Evolutionary conservation across 2,329 filamentous ascomycete species (phyloP), one percentile per base, ranked within the genome.

Genomic region (Ascochyta clinopodiicola): DNA sequence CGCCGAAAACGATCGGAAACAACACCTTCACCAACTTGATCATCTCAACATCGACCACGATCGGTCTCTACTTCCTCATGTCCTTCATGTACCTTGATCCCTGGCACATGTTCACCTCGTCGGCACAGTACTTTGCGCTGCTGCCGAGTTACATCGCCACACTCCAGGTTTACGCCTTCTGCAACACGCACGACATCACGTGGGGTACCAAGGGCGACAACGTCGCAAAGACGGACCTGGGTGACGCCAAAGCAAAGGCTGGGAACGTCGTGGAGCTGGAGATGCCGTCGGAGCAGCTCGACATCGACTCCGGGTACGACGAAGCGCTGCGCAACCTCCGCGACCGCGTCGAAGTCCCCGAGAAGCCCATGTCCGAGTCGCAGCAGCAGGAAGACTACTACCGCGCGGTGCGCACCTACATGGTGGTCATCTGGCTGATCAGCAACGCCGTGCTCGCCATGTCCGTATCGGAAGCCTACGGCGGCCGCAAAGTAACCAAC

Each of bases 161-260:
- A 0, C 84, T 99, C 2, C 95, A 99, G 77, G 92, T 98, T 19
- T 99, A 99, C 78, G 95, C 95, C 38, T 99, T 99, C 78, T 98
- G 95, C 82, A 99, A 99, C 80, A 96, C 94, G 0, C 95, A 99
- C 84, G 95, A 99, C 74, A 92, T 99, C 19, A 96, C 93, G 0
- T 99, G 95, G 95, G 95, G 95, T 39, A 99, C 95, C 40, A 99
- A 99, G 79, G 95, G 95, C 53, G 95, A 99, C 82, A 99, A 99
- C 76, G 87, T 96, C 32, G 88, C 95, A 68, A 89, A 91, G 76
- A 97, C 90, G 7, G 96, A 99, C 73, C 86, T 99, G 0, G 95
- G 95, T 52, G 87, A 90, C 6, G 95, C 96, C 12, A 86, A 90
- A 44, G 88, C 90, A 62, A 90, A 89, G 51, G 85, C 85, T 40